Evolutionary conservation across 495 filamentous ascomycete species (phyloP).

Genomic region (Articulospora tetracladia): DNA sequence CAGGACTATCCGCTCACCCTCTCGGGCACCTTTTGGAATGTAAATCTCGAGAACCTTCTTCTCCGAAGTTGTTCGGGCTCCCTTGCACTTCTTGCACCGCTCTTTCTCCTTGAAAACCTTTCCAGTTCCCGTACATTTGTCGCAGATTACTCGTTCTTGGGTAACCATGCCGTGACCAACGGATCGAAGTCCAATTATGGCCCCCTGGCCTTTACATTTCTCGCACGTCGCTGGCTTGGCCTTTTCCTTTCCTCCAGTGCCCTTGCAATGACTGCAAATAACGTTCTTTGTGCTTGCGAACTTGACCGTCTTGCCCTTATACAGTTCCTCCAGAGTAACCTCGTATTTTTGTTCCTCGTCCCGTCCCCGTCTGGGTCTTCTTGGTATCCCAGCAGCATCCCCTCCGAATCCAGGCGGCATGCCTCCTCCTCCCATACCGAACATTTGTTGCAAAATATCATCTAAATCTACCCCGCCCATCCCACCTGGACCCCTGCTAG

Average conservation of each 20-base stretch:
- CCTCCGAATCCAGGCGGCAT: slow-evolving; percentile 30
- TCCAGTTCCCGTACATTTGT: slow-evolving; percentile 75
- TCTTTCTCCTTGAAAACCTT: slow-evolving; percentile 90
- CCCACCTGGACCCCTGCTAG: slow-evolving; percentile 47
- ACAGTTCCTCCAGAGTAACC: slow-evolving; percentile 87
- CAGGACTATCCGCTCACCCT: slow-evolving; percentile 85
- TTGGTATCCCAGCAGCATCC: slow-evolving; percentile 44
- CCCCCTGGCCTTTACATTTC: slow-evolving; percentile 73
- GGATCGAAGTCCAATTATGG: slow-evolving; percentile 65
- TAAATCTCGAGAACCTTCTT: slow-evolving; percentile 95
- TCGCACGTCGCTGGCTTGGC: slow-evolving; percentile 82
- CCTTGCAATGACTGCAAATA: slow-evolving; percentile 82
- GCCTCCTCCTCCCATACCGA: slow-evolving; percentile 66
- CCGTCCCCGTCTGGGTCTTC: slow-evolving; percentile 64
- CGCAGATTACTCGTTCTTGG: slow-evolving; percentile 67
- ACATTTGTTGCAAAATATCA: slow-evolving; percentile 92
- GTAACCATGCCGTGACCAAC: slow-evolving; percentile 81
- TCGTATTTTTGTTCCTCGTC: slow-evolving; percentile 89
- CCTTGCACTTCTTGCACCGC: slow-evolving; percentile 97
- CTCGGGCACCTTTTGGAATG: slow-evolving; percentile 82
- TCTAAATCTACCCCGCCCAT: slow-evolving; percentile 79
- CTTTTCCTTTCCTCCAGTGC: slow-evolving; percentile 86
- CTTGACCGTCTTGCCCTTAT: slow-evolving; percentile 97
- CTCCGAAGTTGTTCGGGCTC: slow-evolving; percentile 71
- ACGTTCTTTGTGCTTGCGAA: slow-evolving; percentile 92